Percentiles rank a stretch among this genome's conserved stretches.
These are phyloP conservation scores for Leptographium lundbergii DNA, from an alignment of 2,329 filamentous ascomycete species.

Conservation along the genomic window DNA sequence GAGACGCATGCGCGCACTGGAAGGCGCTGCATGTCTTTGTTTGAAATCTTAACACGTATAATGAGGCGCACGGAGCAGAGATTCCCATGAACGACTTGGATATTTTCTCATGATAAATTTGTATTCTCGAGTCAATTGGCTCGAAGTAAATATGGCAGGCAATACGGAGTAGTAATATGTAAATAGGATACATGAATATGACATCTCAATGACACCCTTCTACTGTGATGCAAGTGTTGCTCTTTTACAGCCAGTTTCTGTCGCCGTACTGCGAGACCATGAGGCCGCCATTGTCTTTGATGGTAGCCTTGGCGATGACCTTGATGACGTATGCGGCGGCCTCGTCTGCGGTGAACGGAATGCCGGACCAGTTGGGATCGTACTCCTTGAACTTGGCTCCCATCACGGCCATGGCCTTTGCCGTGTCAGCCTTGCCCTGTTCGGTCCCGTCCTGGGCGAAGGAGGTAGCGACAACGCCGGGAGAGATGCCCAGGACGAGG, in stretches of 20 bases:
- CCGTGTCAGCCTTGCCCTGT: constrained; percentile 16
- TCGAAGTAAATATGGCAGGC: background rate
- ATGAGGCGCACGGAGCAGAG: background rate
- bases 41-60: background rate
- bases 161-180: background rate
- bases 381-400: constrained; percentile 21
- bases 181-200: background rate
- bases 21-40: background rate
- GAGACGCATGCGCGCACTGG: background rate
- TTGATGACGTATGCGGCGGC: constrained; percentile 21
- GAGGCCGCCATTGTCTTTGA: constrained; percentile 34
- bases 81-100: background rate
- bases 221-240: background rate
- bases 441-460: constrained; percentile 1
- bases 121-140: background rate
- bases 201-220: background rate
- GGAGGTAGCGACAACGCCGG: constrained; percentile 33
- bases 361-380: constrained; percentile 25
- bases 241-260: constrained; percentile 36
- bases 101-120: background rate
- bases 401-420: constrained; percentile 13
- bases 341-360: constrained; percentile 21
- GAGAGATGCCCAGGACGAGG: constrained; percentile 37
- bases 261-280: constrained; percentile 42
- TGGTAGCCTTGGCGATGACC: constrained; percentile 23